Conservation (phyloP, 176 grass and related monocot species). For the Avena insularis region DNA sequence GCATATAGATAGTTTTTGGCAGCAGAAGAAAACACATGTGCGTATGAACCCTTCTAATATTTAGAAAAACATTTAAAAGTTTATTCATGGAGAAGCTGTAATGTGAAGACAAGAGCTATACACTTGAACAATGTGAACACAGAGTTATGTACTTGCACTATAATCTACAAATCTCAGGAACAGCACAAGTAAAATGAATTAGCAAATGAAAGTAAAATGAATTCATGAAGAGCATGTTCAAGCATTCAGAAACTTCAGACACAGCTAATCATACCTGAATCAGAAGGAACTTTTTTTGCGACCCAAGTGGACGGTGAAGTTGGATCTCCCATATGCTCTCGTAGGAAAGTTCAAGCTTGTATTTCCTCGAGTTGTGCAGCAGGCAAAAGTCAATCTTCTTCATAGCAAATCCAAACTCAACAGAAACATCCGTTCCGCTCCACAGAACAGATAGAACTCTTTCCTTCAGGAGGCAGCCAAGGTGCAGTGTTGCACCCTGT, state of each 20-base stretch:
- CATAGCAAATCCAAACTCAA: constrained; percentile 78
- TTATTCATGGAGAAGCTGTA: background rate
- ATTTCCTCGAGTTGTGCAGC: constrained; percentile 15
- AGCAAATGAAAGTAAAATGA: background rate
- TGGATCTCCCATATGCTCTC: constrained; percentile 97
- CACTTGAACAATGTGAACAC: constrained; percentile 2
- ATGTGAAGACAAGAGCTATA: constrained; percentile 17
- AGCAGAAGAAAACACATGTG: background rate
- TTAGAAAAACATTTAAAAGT: background rate
- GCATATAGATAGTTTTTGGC: background rate
- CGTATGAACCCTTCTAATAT: background rate
- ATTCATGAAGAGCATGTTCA: constrained; percentile 4
- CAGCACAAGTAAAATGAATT: background rate
- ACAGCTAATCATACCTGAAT: constrained; percentile 62
- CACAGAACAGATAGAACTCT: constrained; percentile 57
- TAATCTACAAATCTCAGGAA: background rate
- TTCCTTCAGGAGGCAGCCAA: constrained; percentile 72
- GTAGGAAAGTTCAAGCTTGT: constrained; percentile 87
- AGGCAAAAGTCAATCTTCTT: constrained; percentile 72
- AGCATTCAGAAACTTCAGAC: background rate
- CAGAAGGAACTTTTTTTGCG: constrained; percentile 66
- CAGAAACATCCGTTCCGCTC: constrained; percentile 39
- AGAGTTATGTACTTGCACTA: background rate
- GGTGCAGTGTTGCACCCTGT: constrained; percentile 44
- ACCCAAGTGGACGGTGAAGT: constrained; percentile 59